A percentile compares a stretch with the other conserved stretches of the same genome.
These are phyloP conservation scores for Triticum monococcum DNA, from an alignment of 176 grass and related monocot species.

Conservation along the genomic window DNA sequence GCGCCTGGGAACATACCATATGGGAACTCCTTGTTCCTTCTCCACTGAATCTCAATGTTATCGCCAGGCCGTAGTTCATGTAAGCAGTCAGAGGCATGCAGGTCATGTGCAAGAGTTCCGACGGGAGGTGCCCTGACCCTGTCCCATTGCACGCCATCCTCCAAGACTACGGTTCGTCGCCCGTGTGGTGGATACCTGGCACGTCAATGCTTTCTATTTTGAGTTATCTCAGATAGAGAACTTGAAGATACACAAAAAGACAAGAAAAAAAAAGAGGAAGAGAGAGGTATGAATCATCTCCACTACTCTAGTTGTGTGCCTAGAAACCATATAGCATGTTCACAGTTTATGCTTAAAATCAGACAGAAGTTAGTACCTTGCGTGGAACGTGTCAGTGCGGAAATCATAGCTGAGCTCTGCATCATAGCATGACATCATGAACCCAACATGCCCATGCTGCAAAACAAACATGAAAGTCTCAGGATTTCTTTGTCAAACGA, in stretches of 20 bases:
- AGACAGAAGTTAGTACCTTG: conserved; percentile 57
- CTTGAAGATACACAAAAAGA: neutral
- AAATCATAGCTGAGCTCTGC: conserved; percentile 88
- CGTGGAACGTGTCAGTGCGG: conserved; percentile 57
- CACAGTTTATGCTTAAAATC: neutral
- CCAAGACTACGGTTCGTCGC: conserved; percentile 54
- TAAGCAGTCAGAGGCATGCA: conserved; percentile 77
- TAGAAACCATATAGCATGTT: neutral
- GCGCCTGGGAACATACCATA: conserved; percentile 72
- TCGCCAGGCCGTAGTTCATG: conserved; percentile 67
- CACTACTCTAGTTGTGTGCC: neutral
- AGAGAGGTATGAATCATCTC: neutral
- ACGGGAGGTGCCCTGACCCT: conserved; percentile 76
- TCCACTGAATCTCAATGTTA: conserved; percentile 98
- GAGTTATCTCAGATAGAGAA: neutral
- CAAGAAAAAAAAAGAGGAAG: neutral
- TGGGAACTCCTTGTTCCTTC: conserved; percentile 92
- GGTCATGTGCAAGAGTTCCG: conserved; percentile 61
- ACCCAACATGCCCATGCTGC: conserved; percentile 98
- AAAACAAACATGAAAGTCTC: conserved; percentile 36
- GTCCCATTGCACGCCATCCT: conserved; percentile 79
- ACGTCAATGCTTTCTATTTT: neutral
- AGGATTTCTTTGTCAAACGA: neutral
- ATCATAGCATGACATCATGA: conserved; percentile 99
- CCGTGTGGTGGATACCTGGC: conserved; percentile 90